Conservation (phyloP, 2,329 filamentous ascomycete species). For the Nothomitra cinnamomea region DNA sequence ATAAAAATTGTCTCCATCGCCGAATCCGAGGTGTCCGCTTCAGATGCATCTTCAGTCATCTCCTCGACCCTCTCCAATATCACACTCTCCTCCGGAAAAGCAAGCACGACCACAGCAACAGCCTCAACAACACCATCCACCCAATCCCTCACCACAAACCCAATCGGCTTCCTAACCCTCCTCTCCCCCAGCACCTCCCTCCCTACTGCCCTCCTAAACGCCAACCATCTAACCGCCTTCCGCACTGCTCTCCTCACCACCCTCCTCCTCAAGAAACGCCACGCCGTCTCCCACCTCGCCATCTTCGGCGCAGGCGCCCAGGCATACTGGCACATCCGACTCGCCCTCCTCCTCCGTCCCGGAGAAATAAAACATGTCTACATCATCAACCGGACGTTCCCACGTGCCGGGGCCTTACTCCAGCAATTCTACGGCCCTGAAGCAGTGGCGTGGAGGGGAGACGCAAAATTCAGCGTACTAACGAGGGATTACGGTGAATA, state of each 20-base stretch:
- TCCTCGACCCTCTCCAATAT: background rate
- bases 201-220: conserved; percentile 52
- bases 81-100: background rate
- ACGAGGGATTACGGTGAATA: conserved; percentile 58
- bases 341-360: conserved; percentile 57
- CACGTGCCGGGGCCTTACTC: conserved; percentile 29
- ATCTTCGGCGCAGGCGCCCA: conserved; percentile 82
- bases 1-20: conserved; percentile 47
- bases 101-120: background rate
- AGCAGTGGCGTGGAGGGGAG: conserved; percentile 42
- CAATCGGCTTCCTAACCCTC: conserved; percentile 46
- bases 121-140: background rate
- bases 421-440: conserved; percentile 35
- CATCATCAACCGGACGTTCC: conserved; percentile 55
- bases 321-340: conserved; percentile 85
- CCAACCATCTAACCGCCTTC: conserved; percentile 61
- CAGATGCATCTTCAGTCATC: background rate
- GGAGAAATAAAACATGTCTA: conserved; percentile 60
- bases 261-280: conserved; percentile 46
- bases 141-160: conserved; percentile 2
- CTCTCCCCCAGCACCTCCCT: conserved; percentile 41
- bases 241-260: conserved; percentile 59
- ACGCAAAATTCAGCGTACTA: conserved; percentile 47
- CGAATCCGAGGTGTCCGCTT: conserved; percentile 9
- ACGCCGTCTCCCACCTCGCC: conserved; percentile 54